A percentile compares a stretch with the other conserved stretches of the same genome.
Conservation (phyloP, 768 basidiomycete genomes). For the Mycena crocata region DNA sequence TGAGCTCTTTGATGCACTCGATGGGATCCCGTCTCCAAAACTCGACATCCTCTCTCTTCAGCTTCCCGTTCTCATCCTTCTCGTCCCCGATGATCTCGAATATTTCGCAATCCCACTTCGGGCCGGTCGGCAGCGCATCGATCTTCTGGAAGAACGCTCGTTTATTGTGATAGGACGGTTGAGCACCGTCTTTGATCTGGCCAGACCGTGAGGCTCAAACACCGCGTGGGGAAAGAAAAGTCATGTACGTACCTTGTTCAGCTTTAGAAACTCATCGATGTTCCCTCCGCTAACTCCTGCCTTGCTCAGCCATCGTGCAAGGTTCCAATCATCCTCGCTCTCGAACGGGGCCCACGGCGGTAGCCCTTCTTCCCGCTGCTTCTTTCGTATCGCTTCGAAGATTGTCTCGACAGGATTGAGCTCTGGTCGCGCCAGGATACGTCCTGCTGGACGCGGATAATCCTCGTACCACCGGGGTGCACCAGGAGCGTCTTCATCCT, state of each 20-base stretch:
- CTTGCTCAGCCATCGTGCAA: constrained; percentile 24
- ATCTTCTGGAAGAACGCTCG: constrained; percentile 37
- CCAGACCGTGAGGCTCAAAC: not conserved
- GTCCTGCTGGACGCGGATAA: constrained; percentile 11
- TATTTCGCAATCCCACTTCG: constrained; percentile 37
- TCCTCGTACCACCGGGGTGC: constrained; percentile 14
- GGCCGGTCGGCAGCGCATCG: constrained; percentile 36
- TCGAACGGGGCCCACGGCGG: constrained; percentile 19
- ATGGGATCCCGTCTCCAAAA: constrained; percentile 42
- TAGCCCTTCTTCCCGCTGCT: not conserved
- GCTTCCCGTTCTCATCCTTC: constrained; percentile 19
- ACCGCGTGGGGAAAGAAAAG: too few relatives aligned
- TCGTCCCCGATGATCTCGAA: constrained; percentile 36
- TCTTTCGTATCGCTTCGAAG: constrained; percentile 8
- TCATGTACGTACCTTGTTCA: constrained; percentile 6
- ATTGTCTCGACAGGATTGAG: not conserved
- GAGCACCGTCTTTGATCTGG: not conserved
- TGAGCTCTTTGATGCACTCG: constrained; percentile 40
- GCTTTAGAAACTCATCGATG: constrained; percentile 16
- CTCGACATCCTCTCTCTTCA: constrained; percentile 33
- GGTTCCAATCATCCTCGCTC: constrained; percentile 23
- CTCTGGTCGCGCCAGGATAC: not conserved
- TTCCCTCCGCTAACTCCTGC: constrained; percentile 15
- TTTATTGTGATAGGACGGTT: constrained; percentile 10
- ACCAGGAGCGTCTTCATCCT: constrained; percentile 25